Evolutionary conservation across 441 rosid genomes (phyloP).

Genomic region (Gossypium lobatum): DNA sequence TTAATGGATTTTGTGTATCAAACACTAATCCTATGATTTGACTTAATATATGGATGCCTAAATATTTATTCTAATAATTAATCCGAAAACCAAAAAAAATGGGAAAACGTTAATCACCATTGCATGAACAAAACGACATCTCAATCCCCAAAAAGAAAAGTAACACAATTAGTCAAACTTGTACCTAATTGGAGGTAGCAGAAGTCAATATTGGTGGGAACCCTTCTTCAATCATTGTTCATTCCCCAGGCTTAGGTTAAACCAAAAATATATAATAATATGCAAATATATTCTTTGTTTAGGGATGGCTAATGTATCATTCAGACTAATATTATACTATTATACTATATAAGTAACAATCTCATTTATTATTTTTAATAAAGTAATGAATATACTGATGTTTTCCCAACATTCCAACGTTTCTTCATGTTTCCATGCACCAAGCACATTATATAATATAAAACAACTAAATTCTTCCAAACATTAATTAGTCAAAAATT

Average conservation of each 20-base stretch:
- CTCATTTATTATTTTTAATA: background rate
- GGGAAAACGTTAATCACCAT: background rate
- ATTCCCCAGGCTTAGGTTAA: constrained; percentile 16
- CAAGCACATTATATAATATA: background rate
- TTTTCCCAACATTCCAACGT: constrained; percentile 1
- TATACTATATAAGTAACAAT: background rate
- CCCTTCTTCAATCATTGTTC: constrained; percentile 48
- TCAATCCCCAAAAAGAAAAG: constrained; percentile 24
- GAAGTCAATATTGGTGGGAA: constrained; percentile 46
- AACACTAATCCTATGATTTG: too few relatives aligned
- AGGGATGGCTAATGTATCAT: too few relatives aligned
- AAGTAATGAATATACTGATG: background rate
- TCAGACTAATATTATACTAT: background rate
- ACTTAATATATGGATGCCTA: too few relatives aligned
- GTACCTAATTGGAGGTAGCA: constrained; percentile 50
- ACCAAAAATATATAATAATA: background rate
- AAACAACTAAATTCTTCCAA: background rate
- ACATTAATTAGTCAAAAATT: too few relatives aligned
- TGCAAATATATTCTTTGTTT: background rate
- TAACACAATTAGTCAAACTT: constrained; percentile 39
- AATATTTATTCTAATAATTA: too few relatives aligned
- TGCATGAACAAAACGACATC: constrained; percentile 2
- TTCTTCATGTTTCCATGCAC: background rate
- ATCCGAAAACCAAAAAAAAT: too few relatives aligned
- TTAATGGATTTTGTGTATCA: too few relatives aligned